Base-by-base conservation (phyloP, 805 yeast genomes). In the Yamadazyma scolyti region DNA sequence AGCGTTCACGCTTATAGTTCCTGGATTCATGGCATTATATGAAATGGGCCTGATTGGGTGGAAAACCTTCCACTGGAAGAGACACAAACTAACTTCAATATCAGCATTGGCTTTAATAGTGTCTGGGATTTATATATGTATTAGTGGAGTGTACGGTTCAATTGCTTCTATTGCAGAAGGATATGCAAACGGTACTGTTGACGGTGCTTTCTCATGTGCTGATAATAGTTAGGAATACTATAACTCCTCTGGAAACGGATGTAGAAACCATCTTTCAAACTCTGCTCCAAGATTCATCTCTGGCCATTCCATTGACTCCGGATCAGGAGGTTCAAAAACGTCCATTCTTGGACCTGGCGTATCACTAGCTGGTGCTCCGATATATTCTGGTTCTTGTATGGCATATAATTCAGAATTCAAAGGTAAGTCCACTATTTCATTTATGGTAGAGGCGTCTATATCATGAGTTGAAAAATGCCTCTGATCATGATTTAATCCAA, bases 221-320 rank as follows among this genome's bases (percentile, higher is more conserved):
- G 37, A 36, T 18, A 36, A 36, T 21, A 36, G 40, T 26, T 11
- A 24, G 6, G 13, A 12, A 22, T 12, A 15, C 6, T 11, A 22
- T n/a, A 20, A 10, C 9, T 22, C 8, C n/a, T 39, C 43, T 4
- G 36, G 33, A 23, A 39, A 28, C 15, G 43, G 43, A 20, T 33
- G 30, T 12, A 39, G 33, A 18, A 39, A 39, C 43, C 43, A 39
- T 11, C 43, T 17, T 17, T 39, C 43, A n/a, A 39, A 25, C 18
- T 39, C 43, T 6, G 43, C 43, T 1, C 37, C 43, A 13, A 39
- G 23, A 23, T 25, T 28, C 6, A 23, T 18, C 18, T 33, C 40
- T 9, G 39, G 25, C 33, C 33, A 37, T 7, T 18, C 16, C n/a
- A 25, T 22, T 8, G 8, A 19, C 9, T 8, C 21, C 9, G 37